Percentiles rank a stretch among this genome's conserved stretches.
Conservation (phyloP, 225 moss, liverwort and hornwort species). For the Ulota crispa region DNA sequence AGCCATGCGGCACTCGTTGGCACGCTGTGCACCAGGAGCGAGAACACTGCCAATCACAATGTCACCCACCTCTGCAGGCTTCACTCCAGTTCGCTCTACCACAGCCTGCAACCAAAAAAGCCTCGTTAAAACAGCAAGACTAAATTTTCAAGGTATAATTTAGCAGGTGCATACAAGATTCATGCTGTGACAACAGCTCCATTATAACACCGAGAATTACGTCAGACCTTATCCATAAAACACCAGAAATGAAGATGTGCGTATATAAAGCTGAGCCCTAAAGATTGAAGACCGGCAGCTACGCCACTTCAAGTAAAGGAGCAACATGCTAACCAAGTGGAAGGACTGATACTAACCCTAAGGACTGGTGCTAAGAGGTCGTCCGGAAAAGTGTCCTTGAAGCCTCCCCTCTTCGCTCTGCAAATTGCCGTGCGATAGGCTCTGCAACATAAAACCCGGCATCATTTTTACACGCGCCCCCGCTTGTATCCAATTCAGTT, state of each 20-base stretch:
- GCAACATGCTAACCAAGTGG: neutral
- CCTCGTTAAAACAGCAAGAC: neutral
- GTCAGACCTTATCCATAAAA: neutral
- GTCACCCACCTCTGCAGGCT: conserved; percentile 72
- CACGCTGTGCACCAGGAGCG: conserved; percentile 76
- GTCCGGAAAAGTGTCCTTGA: conserved; percentile 76
- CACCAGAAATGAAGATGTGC: neutral
- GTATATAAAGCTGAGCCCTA: neutral
- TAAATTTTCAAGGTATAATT: neutral
- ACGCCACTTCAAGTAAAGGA: neutral
- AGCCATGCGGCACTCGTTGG: conserved; percentile 85
- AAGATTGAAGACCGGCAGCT: neutral
- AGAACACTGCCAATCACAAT: conserved; percentile 86
- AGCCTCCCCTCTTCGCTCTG: conserved; percentile 65
- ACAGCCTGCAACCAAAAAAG: conserved; percentile 51
- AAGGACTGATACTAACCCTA: conserved; percentile 19
- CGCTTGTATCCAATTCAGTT: neutral
- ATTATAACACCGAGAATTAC: neutral
- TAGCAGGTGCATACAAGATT: neutral
- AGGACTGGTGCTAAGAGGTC: conserved; percentile 75
- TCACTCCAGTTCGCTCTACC: conserved; percentile 66
- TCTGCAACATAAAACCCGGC: neutral
- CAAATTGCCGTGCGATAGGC: conserved; percentile 45
- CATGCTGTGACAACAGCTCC: neutral
- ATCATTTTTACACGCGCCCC: neutral